Conservation (phyloP, 805 yeast genomes). For the Candida railenensis region DNA sequence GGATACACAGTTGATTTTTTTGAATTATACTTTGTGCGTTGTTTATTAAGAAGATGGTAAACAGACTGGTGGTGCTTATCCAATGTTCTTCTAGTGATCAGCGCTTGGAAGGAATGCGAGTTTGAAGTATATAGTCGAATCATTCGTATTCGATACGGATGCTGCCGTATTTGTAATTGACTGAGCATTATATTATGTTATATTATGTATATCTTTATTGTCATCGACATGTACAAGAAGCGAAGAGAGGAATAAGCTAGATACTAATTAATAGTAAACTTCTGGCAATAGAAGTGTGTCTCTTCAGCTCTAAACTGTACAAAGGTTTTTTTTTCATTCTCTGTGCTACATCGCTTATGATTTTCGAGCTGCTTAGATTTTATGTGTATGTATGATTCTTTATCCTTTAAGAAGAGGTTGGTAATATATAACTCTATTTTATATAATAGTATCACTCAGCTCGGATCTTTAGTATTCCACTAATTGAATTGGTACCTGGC, state of each 20-base stretch:
- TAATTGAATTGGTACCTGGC: too few relatives aligned
- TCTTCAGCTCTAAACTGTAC: too few relatives aligned
- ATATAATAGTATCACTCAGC: too few relatives aligned
- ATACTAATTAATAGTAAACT: too few relatives aligned
- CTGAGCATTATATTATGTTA: not conserved
- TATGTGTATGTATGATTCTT: too few relatives aligned
- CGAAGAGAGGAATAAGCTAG: too few relatives aligned
- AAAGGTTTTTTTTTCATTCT: too few relatives aligned
- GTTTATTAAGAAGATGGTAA: slow-evolving; percentile 13
- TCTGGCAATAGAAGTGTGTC: too few relatives aligned
- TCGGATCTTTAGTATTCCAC: too few relatives aligned
- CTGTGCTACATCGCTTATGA: too few relatives aligned
- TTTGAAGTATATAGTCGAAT: not conserved
- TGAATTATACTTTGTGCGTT: not conserved
- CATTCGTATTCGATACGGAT: not conserved
- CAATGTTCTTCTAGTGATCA: slow-evolving; percentile 8
- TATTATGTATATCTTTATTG: not conserved
- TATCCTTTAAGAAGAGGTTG: not conserved
- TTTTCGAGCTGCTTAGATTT: too few relatives aligned
- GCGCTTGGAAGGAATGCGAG: not conserved
- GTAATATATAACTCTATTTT: not conserved
- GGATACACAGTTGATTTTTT: not conserved
- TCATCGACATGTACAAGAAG: not conserved
- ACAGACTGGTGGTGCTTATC: slow-evolving; percentile 19
- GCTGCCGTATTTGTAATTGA: not conserved